These are phyloP conservation scores for Aspergillus pseudotamarii DNA, from an alignment of 2,329 filamentous ascomycete genomes.

Conservation along the genomic window DNA sequence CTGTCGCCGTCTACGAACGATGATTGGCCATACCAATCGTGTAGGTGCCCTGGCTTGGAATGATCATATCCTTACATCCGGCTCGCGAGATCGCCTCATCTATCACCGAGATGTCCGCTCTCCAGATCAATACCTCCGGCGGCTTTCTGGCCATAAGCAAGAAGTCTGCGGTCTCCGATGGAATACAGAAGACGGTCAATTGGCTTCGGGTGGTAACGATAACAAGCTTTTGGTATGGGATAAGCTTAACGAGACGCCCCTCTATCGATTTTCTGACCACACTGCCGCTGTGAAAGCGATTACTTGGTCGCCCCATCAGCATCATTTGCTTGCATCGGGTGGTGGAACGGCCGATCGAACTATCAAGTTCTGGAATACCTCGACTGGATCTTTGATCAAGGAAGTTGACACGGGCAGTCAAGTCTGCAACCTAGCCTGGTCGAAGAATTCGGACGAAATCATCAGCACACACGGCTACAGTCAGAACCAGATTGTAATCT, in stretches of 20 bases:
- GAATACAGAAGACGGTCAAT: conserved; percentile 94
- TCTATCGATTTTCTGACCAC: conserved; percentile 94
- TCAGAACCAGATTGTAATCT: conserved; percentile 98
- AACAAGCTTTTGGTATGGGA: conserved; percentile 99
- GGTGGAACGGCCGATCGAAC: conserved; percentile 93
- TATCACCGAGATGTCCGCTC: conserved; percentile 94
- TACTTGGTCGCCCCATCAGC: conserved; percentile 95
- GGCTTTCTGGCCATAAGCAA: conserved; percentile 92
- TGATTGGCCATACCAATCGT: conserved; percentile 93
- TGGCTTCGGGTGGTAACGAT: conserved; percentile 95
- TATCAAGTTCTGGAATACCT: conserved; percentile 97
- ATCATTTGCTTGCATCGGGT: conserved; percentile 89
- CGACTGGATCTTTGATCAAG: conserved; percentile 76
- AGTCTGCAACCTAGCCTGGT: conserved; percentile 98
- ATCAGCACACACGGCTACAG: conserved; percentile 96
- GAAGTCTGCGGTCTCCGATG: conserved; percentile 96
- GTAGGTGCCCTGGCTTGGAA: conserved; percentile 98
- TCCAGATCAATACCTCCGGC: conserved; percentile 85
- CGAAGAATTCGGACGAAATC: conserved; percentile 95
- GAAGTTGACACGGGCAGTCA: conserved; percentile 96
- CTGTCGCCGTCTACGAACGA: conserved; percentile 81
- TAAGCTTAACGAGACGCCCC: conserved; percentile 85
- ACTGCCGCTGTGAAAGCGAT: conserved; percentile 97
- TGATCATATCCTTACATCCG: conserved; percentile 93
- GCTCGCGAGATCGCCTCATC: conserved; percentile 88